Conservation (phyloP, 164 flowering plant species). For the Akebia trifoliata region DNA sequence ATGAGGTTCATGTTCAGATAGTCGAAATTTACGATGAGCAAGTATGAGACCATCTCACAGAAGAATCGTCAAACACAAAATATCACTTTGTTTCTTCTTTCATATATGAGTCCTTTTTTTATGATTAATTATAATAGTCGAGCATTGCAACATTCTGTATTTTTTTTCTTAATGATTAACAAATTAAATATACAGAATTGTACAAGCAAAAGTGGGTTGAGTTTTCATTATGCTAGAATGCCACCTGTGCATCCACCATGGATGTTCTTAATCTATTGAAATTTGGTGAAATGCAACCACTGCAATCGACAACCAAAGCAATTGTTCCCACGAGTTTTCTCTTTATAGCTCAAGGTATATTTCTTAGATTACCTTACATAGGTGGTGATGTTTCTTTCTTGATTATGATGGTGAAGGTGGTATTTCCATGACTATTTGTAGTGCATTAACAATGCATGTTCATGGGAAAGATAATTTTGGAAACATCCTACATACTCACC, state of each 20-base stretch:
- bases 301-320: constrained; percentile 57
- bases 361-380: not conserved
- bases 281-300: constrained; percentile 66
- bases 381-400: not conserved
- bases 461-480: constrained; percentile 60
- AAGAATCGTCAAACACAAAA: constrained; percentile 50
- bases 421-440: constrained; percentile 18
- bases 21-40: constrained; percentile 90
- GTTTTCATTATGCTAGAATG: constrained; percentile 64
- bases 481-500: constrained; percentile 39
- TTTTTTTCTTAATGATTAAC: constrained; percentile 42
- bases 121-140: not conserved
- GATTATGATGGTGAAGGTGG: constrained; percentile 6
- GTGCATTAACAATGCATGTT: constrained; percentile 58
- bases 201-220: constrained; percentile 36
- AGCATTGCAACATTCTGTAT: not conserved
- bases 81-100: constrained; percentile 42
- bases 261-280: constrained; percentile 73
- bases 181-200: constrained; percentile 71
- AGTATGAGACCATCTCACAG: constrained; percentile 79
- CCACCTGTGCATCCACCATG: constrained; percentile 50
- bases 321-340: constrained; percentile 78
- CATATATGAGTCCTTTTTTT: not conserved
- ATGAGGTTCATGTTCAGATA: constrained; percentile 78
- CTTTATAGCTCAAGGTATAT: not conserved